Base-by-base conservation (phyloP, 164 flowering plant genomes). In the Liriodendron chinense region DNA sequence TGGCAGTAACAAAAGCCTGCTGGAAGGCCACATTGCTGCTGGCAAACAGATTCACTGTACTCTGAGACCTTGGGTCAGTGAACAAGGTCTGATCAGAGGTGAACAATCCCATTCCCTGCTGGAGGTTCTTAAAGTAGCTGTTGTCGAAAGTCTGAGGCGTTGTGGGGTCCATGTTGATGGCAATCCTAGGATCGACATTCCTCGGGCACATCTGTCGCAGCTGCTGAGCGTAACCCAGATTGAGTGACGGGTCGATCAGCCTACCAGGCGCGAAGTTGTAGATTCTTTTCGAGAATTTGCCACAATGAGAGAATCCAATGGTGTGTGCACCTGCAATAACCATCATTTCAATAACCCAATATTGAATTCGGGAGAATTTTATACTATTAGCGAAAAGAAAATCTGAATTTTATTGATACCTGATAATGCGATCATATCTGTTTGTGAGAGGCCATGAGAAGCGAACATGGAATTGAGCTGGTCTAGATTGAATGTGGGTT, bases 391-490 rank as follows among this genome's bases (percentile, higher is more conserved):
- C 18, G 23, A 28, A 66, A 20, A 28, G 66, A 18, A 69, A 8
- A 47, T 16, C 6, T 69, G 22, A 43, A 21, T 28, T 69, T 43
- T n/a, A 34, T 47, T 2, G 3, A 13, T 84, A 91, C 95, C 96
- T 70, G 96, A 91, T 34, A 90, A 74, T 0, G 94, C 93, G 68
- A 92, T 83, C 90, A 90, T 81, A 72, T 92, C 97, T 1, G 84
- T 81, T 24, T 81, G 86, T 43, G 73, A 48, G 49, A 92, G 90
- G 47, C 91, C 92, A 71, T 87, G 68, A 0, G 76, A 13, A 34
- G 76, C 68, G 73, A 89, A 92, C 83, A 87, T 82, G 80, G 86
- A 3, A 49, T 77, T 83, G 61, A 92, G 93, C 69, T 92, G 91
- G 80, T 87, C 79, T 9, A 92, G 73, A 69, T 80, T 88, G 76